These are phyloP conservation scores for Psidium guajava DNA, from an alignment of 345 rosid genomes.

Conservation along the genomic window DNA sequence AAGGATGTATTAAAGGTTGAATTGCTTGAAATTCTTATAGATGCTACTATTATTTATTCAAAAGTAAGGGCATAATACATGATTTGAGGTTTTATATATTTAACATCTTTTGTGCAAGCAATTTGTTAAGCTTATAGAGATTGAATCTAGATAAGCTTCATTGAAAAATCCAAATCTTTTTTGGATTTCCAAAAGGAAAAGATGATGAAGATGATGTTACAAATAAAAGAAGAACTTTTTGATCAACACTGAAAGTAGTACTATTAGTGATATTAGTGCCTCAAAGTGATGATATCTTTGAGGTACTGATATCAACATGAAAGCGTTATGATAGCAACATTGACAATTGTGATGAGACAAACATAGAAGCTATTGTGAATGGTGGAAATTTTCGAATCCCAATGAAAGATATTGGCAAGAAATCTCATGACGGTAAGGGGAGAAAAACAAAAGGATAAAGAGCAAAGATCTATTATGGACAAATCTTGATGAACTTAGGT, in stretches of 20 bases:
- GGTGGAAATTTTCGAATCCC: not conserved
- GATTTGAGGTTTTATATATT: not conserved
- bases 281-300: not conserved
- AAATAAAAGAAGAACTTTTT: not conserved
- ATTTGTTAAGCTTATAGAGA: not conserved
- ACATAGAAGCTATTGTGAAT: not conserved
- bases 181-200: not conserved
- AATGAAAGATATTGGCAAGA: not conserved
- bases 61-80: no score
- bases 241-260: no score
- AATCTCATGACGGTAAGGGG: not conserved
- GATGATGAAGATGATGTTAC: not conserved
- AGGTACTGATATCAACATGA: no score
- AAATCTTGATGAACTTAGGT: not conserved
- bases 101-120: not conserved
- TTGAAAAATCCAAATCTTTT: not conserved
- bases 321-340: not conserved
- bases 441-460: not conserved
- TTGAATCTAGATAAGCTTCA: not conserved
- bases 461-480: not conserved
- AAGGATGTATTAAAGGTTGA: no score
- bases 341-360: not conserved
- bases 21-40: no score
- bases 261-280: no score
- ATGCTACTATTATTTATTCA: no score